Conservation (phyloP, 345 rosid species). For the Citrus reticulata region DNA sequence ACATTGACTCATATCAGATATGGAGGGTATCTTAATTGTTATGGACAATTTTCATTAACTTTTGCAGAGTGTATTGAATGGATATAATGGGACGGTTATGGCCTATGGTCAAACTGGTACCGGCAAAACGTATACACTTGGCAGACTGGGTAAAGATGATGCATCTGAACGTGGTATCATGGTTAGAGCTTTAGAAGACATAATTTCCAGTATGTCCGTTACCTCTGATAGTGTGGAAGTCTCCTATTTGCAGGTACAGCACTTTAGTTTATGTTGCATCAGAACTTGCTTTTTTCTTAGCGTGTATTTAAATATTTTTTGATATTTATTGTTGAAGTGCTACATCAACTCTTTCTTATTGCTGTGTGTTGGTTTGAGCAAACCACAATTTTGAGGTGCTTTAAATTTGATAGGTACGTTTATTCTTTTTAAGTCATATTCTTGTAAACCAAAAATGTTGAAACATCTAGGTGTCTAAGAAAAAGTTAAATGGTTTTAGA, state of each 20-base stretch:
- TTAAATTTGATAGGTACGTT: neutral
- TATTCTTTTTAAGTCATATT: neutral
- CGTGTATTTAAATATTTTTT: neutral
- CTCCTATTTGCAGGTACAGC: slow-evolving; percentile 81
- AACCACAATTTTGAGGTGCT: neutral
- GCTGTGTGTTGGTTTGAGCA: too few relatives aligned
- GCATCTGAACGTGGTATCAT: slow-evolving; percentile 86
- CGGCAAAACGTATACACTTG: slow-evolving; percentile 90
- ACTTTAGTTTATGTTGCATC: slow-evolving; percentile 3
- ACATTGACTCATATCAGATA: too few relatives aligned
- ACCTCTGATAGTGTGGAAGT: slow-evolving; percentile 67
- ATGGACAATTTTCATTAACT: neutral
- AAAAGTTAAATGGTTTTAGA: neutral
- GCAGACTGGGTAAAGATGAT: slow-evolving; percentile 78
- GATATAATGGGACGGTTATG: slow-evolving; percentile 96
- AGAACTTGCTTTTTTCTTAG: neutral
- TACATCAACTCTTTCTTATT: neutral
- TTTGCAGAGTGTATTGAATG: slow-evolving; percentile 83
- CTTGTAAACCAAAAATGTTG: neutral
- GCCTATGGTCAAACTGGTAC: slow-evolving; percentile 98
- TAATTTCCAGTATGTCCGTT: slow-evolving; percentile 40
- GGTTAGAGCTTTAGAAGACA: slow-evolving; percentile 90
- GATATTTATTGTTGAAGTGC: neutral
- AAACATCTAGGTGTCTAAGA: neutral
- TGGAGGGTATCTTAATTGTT: slow-evolving; percentile 3